phyloP scores from a whole-genome alignment of 768 basidiomycete species.

The Mrakia frigida region DNA sequence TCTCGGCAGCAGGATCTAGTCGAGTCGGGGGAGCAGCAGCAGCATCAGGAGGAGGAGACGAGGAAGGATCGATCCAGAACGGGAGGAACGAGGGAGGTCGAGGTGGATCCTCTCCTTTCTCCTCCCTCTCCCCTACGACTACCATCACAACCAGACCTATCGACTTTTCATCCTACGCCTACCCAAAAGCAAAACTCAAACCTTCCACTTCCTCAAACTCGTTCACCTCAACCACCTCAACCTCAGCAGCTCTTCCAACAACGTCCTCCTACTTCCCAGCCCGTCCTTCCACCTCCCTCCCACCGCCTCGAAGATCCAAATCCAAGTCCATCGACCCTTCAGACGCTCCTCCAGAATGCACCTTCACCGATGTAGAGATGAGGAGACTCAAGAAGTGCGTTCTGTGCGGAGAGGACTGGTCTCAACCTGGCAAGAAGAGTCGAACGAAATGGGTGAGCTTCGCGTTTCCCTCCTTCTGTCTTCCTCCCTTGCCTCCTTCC shows the following conservation, averaged over 20 bases:
- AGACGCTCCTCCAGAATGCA: neutral
- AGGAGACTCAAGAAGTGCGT: constrained; percentile 24
- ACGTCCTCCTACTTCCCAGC: neutral
- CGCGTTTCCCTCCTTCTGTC: neutral
- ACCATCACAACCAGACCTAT: neutral
- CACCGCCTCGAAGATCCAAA: neutral
- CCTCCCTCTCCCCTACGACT: neutral
- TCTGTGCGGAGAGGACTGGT: constrained; percentile 24
- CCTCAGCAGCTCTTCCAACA: neutral
- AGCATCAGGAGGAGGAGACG: neutral
- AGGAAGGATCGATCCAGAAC: neutral
- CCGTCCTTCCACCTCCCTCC: constrained; percentile 7
- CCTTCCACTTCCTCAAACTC: neutral
- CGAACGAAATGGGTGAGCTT: constrained; percentile 27
- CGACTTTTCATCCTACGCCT: neutral
- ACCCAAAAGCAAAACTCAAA: neutral
- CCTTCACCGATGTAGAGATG: constrained; percentile 16
- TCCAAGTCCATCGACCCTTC: neutral
- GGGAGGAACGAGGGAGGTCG: neutral
- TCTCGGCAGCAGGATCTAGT: neutral
- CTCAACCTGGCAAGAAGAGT: neutral
- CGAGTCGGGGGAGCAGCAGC: neutral
- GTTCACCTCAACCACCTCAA: too few species aligned
- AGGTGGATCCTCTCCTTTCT: neutral
- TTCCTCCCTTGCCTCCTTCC: too few species aligned